Conservation (phyloP, 495 filamentous ascomycete species). For the Stereocaulon alpinum region DNA sequence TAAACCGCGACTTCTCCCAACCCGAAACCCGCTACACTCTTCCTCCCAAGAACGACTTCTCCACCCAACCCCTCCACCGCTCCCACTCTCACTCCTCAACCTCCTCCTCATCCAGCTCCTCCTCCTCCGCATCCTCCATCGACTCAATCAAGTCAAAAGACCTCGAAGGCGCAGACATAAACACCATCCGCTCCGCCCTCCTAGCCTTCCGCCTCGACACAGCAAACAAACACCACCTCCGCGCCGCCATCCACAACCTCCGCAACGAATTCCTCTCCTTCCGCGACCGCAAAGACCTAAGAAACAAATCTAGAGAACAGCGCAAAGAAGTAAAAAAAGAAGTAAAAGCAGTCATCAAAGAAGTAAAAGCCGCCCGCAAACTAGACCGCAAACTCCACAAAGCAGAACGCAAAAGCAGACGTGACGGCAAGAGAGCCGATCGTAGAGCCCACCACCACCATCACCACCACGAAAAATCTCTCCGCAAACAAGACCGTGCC, state of each 20-base stretch:
- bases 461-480: not conserved
- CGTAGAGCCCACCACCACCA: not conserved
- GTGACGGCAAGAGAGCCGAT: conserved; percentile 9
- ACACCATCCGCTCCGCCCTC: conserved; percentile 9
- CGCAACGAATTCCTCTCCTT: conserved; percentile 6
- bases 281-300: conserved; percentile 4
- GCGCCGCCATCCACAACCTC: conserved; percentile 13
- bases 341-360: conserved; percentile 13
- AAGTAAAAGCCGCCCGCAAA: conserved; percentile 13
- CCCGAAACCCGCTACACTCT: too few relatives aligned
- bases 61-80: not conserved
- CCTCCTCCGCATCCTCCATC: conserved; percentile 15
- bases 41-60: not conserved
- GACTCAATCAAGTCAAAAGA: conserved; percentile 17
- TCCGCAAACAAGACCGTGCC: not conserved
- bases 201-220: conserved; percentile 12
- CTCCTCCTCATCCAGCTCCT: conserved; percentile 27
- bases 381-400: conserved; percentile 11
- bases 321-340: conserved; percentile 13
- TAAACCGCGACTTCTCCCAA: not conserved
- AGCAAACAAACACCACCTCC: conserved; percentile 8
- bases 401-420: conserved; percentile 4
- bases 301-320: conserved; percentile 8
- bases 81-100: conserved; percentile 20
- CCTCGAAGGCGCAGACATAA: conserved; percentile 11